Conservation (phyloP, 768 basidiomycete species). For the Lentinula detonsa region DNA sequence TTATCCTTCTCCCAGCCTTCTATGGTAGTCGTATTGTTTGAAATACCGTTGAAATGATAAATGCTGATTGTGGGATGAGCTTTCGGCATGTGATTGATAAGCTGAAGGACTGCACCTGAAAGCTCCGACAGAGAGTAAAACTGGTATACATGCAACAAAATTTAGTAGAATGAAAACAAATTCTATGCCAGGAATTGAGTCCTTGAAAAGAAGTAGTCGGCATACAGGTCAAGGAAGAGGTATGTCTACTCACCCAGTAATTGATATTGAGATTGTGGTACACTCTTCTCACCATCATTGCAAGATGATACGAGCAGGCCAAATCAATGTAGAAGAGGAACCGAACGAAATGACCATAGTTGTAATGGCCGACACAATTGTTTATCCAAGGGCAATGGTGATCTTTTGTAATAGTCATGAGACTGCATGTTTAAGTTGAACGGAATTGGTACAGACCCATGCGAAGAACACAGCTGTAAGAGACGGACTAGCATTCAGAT, state of each 20-base stretch:
- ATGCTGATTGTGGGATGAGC: constrained; percentile 37
- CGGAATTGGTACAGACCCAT: constrained; percentile 57
- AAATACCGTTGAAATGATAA: constrained; percentile 78
- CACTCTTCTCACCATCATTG: constrained; percentile 73
- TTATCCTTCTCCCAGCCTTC: constrained; percentile 99
- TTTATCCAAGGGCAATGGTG: constrained; percentile 93
- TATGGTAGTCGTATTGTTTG: constrained; percentile 88
- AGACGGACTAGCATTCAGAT: constrained; percentile 2
- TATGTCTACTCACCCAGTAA: constrained; percentile 45
- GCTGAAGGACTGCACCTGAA: constrained; percentile 59
- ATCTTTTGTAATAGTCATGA: constrained; percentile 35
- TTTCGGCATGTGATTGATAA: neutral
- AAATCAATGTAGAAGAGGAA: constrained; percentile 91
- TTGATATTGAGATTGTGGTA: constrained; percentile 32
- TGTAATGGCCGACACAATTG: constrained; percentile 91
- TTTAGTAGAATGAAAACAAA: constrained; percentile 86
- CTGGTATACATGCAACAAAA: constrained; percentile 79
- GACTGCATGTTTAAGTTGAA: neutral
- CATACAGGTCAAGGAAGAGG: neutral
- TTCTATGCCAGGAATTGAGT: constrained; percentile 61
- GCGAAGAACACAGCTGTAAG: constrained; percentile 69
- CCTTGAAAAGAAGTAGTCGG: constrained; percentile 32
- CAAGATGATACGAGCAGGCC: constrained; percentile 82
- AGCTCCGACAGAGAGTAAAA: constrained; percentile 78
- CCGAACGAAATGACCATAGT: constrained; percentile 84